These are phyloP conservation scores for Thinopyrum elongatum DNA, from an alignment of 176 grass and related monocot species.

Conservation along the genomic window DNA sequence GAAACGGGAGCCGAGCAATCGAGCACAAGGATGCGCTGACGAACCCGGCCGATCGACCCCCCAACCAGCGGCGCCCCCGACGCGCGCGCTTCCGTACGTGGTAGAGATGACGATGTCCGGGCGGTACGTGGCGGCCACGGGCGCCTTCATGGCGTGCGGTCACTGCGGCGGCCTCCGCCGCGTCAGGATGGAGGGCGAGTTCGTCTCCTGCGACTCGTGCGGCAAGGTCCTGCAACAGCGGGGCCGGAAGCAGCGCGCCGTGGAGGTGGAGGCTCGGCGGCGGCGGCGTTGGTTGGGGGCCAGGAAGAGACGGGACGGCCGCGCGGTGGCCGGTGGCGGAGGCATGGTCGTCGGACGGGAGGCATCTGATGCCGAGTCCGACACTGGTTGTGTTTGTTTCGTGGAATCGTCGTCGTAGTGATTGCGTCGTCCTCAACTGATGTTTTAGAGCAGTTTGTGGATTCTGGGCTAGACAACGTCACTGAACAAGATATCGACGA, in stretches of 20 bases:
- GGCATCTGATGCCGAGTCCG: conserved; percentile 29
- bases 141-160: background rate
- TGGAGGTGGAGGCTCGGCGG: background rate
- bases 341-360: background rate
- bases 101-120: background rate
- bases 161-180: conserved; percentile 40
- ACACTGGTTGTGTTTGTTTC: background rate
- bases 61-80: background rate
- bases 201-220: conserved; percentile 32
- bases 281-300: background rate
- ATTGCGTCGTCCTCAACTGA: background rate
- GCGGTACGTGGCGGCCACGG: background rate
- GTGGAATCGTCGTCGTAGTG: background rate
- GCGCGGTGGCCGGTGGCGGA: background rate
- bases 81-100: background rate
- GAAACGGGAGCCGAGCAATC: background rate
- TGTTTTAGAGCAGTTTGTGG: background rate
- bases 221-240: conserved; percentile 36
- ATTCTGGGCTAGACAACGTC: background rate
- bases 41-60: background rate
- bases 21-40: background rate
- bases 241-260: background rate
- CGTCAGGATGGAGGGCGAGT: conserved; percentile 28
- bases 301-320: background rate
- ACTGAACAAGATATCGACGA: background rate